phyloP scores from a whole-genome alignment of 2,329 filamentous ascomycete genomes.

The Colletotrichum lentis region DNA sequence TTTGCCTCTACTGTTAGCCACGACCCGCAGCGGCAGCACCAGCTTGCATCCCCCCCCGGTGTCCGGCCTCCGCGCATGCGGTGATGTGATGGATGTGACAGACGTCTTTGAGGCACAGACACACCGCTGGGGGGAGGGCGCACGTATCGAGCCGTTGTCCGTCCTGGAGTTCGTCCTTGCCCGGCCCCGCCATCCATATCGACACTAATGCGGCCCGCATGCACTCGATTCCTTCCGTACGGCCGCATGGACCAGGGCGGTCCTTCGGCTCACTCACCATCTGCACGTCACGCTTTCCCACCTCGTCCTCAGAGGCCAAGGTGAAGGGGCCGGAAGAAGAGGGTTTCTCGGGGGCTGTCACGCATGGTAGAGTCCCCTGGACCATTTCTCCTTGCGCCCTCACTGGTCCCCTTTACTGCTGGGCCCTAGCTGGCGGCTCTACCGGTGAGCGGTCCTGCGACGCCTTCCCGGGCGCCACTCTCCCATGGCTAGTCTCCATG shows the following conservation, averaged over 20 bases:
- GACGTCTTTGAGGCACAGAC: constrained; percentile 11
- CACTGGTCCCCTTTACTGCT: constrained; percentile 10
- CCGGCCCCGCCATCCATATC: constrained; percentile 22
- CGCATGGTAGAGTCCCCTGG: not conserved
- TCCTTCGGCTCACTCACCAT: constrained; percentile 9
- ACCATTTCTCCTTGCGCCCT: not conserved
- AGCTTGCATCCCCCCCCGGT: not conserved
- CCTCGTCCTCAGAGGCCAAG: constrained; percentile 1
- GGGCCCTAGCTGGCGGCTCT: constrained; percentile 4
- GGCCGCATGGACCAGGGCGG: constrained; percentile 24
- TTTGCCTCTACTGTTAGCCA: not conserved
- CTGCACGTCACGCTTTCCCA: constrained; percentile 25
- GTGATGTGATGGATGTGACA: constrained; percentile 6
- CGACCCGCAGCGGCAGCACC: not conserved
- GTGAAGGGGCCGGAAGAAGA: not conserved
- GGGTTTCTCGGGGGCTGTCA: not conserved
- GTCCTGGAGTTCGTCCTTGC: not conserved
- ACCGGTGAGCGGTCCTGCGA: constrained; percentile 17
- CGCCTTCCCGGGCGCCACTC: constrained; percentile 15
- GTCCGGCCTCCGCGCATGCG: constrained; percentile 1
- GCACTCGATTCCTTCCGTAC: constrained; percentile 27
- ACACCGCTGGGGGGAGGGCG: constrained; percentile 11
- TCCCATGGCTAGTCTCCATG: not conserved
- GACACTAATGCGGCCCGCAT: constrained; percentile 33
- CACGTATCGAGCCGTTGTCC: not conserved